phyloP scores from a whole-genome alignment of 192 early-diverging fungal genomes.

The Backusella macrospora region DNA sequence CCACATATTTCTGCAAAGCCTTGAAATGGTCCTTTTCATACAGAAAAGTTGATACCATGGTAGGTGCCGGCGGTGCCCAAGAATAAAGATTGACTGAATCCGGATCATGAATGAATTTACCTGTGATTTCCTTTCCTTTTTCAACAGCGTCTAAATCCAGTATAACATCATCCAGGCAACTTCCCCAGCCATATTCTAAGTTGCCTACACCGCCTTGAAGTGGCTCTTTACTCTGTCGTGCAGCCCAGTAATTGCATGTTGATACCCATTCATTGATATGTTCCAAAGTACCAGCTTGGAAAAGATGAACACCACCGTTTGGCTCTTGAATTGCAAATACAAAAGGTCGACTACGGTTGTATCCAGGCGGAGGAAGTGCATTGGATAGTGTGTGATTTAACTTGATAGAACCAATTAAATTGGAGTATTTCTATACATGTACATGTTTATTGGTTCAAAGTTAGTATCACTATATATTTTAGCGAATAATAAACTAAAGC shows the following conservation, averaged over 20 bases:
- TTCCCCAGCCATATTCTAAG: conserved; percentile 93
- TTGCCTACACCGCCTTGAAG: conserved; percentile 86
- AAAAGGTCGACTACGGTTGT: conserved; percentile 71
- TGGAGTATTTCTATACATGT: conserved; percentile 37
- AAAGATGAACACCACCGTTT: conserved; percentile 83
- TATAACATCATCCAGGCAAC: conserved; percentile 44
- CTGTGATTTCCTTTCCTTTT: conserved; percentile 25
- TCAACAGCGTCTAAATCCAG: conserved; percentile 33
- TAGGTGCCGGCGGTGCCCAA: conserved; percentile 53
- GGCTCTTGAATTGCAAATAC: conserved; percentile 87
- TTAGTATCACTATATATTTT: background rate
- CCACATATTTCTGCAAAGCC: conserved; percentile 62
- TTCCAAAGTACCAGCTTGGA: conserved; percentile 75
- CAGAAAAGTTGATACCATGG: conserved; percentile 44
- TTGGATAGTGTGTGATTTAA: conserved; percentile 86
- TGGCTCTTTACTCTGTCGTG: conserved; percentile 87
- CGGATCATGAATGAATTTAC: conserved; percentile 22
- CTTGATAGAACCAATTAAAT: conserved; percentile 48
- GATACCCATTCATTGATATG: conserved; percentile 83
- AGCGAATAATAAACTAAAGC: background rate
- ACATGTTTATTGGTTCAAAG: background rate
- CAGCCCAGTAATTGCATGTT: conserved; percentile 95
- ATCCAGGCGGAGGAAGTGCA: conserved; percentile 84
- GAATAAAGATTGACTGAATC: conserved; percentile 45
- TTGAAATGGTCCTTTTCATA: conserved; percentile 57